Percentiles rank a stretch among this genome's conserved stretches.
phyloP scores from a whole-genome alignment of 2,329 filamentous ascomycete species.

The Drechmeria coniospora region DNA sequence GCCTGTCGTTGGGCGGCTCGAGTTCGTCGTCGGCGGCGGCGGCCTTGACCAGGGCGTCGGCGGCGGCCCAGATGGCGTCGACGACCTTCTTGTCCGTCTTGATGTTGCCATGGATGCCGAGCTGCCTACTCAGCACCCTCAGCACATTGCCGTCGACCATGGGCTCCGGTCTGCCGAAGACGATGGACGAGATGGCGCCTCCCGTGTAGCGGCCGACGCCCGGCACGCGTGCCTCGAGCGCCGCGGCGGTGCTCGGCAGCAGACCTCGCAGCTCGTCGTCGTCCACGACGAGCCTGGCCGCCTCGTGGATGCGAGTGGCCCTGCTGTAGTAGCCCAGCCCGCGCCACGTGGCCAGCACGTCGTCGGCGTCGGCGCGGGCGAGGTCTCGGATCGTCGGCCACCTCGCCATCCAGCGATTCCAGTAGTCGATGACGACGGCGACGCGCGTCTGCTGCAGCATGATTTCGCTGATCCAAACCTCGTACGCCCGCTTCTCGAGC shows the following conservation, averaged over 20 bases:
- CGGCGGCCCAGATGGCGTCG: conserved; percentile 42
- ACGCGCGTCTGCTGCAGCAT: conserved; percentile 55
- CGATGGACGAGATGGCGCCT: conserved; percentile 46
- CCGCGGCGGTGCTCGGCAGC: conserved; percentile 29
- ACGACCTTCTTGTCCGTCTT: conserved; percentile 38
- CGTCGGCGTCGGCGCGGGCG: conserved; percentile 34
- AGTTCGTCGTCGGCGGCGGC: conserved; percentile 23
- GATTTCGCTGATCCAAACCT: conserved; percentile 52
- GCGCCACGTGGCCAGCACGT: conserved; percentile 43
- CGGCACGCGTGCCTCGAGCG: conserved; percentile 34
- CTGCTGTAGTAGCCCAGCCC: conserved; percentile 50
- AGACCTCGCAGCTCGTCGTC: conserved; percentile 27
- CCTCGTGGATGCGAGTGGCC: conserved; percentile 44
- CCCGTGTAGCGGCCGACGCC: conserved; percentile 49
- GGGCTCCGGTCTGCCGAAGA: conserved; percentile 41
- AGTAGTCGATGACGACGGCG: conserved; percentile 45
- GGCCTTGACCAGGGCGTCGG: conserved; percentile 36
- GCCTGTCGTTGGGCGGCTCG: conserved; percentile 27
- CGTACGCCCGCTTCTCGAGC: conserved; percentile 41
- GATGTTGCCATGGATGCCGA: conserved; percentile 39
- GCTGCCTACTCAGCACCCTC: conserved; percentile 43
- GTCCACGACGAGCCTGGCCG: conserved; percentile 32
- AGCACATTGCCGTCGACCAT: conserved; percentile 52
- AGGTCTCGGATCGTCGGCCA: conserved; percentile 45
- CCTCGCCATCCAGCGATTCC: conserved; percentile 43